Evolutionary conservation across 306 rosid genomes (phyloP).

Genomic region (Vigna reflexopilosa): DNA sequence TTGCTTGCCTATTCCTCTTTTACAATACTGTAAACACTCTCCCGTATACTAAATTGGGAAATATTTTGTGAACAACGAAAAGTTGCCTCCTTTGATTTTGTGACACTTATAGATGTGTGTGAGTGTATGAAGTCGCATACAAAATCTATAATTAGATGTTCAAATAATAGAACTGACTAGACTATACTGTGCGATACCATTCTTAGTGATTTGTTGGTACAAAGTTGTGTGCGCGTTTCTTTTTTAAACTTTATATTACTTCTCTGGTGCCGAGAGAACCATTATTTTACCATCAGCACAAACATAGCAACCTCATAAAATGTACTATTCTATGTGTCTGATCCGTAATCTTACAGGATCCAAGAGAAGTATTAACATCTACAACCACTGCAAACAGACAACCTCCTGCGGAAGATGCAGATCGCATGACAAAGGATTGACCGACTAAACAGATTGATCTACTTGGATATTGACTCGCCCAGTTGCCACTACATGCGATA

Average conservation of each 20-base stretch:
- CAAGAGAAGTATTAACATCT: slow-evolving; percentile 56
- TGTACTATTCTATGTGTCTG: slow-evolving; percentile 26
- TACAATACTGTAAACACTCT: not conserved
- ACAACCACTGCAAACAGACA: slow-evolving; percentile 50
- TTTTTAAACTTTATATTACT: not conserved
- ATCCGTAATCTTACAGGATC: slow-evolving; percentile 61
- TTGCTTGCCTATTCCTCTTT: not conserved
- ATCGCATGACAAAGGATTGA: slow-evolving; percentile 55
- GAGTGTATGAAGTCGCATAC: not conserved
- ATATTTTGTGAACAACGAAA: not conserved
- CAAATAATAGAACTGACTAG: slow-evolving; percentile 2
- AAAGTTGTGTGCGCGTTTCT: not conserved
- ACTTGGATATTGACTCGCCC: slow-evolving; percentile 23
- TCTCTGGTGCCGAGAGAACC: not conserved
- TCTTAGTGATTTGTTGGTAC: slow-evolving; percentile 9
- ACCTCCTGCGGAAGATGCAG: slow-evolving; percentile 57
- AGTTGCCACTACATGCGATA: slow-evolving; percentile 36
- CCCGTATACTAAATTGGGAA: slow-evolving; percentile 3
- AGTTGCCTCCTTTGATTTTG: not conserved
- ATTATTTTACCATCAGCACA: slow-evolving; percentile 20
- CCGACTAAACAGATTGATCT: slow-evolving; percentile 34
- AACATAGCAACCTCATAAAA: slow-evolving; percentile 14
- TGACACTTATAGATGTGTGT: not conserved
- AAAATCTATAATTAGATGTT: not conserved
- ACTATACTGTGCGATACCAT: slow-evolving; percentile 10